Conservation (phyloP, 768 basidiomycete species). For the Tricholoma terreum region DNA sequence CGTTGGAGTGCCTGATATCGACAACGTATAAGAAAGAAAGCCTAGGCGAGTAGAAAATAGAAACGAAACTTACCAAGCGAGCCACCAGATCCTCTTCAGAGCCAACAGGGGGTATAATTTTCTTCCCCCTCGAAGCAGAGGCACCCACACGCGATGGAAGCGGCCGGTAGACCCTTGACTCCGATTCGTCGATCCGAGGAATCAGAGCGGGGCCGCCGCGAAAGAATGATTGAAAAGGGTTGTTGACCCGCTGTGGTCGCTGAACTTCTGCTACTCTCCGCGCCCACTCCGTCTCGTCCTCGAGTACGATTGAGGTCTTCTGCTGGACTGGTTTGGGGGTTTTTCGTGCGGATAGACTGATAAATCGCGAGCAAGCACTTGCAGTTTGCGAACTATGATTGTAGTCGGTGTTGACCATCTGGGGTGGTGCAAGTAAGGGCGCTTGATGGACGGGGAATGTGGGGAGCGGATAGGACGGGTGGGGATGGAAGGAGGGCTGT, state of each 20-base stretch:
- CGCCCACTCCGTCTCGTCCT: neutral
- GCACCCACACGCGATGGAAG: neutral
- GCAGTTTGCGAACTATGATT: neutral
- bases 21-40: neutral
- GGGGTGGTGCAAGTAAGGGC: neutral
- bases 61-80: conserved; percentile 2
- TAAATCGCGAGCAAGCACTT: neutral
- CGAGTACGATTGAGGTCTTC: neutral
- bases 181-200: neutral
- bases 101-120: conserved; percentile 4
- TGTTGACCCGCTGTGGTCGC: neutral
- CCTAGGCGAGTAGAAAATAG: neutral
- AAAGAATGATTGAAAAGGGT: neutral
- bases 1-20: neutral
- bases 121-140: neutral
- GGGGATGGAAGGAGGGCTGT: neutral
- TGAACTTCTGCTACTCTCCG: neutral
- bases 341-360: neutral
- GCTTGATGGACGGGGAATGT: neutral
- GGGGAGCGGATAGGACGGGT: neutral
- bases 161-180: neutral
- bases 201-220: neutral
- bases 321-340: neutral
- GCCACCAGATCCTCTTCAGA: conserved; percentile 11
- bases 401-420: neutral